Percentiles rank a stretch among this genome's conserved stretches.
These are phyloP conservation scores for Chrysoporthe puriensis DNA, from an alignment of 2,329 filamentous ascomycete species.

Conservation along the genomic window DNA sequence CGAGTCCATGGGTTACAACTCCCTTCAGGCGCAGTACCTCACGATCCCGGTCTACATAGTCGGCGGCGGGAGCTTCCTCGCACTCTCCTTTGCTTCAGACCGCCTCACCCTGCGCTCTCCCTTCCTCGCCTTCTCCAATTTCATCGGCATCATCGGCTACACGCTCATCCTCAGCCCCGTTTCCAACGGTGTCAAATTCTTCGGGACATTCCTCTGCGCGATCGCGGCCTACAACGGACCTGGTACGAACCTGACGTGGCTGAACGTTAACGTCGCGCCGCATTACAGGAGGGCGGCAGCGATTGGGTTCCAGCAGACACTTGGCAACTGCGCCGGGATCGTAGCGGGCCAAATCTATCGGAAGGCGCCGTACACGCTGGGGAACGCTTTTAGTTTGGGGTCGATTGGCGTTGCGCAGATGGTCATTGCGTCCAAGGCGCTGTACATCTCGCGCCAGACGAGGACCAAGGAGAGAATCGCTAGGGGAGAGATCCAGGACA, in stretches of 20 bases:
- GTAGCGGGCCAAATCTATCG: slow-evolving; percentile 45
- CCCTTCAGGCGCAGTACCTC: slow-evolving; percentile 55
- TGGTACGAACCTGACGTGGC: slow-evolving; percentile 52
- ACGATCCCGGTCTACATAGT: slow-evolving; percentile 61
- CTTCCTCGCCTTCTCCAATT: slow-evolving; percentile 61
- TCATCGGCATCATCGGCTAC: slow-evolving; percentile 54
- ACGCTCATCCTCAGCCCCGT: slow-evolving; percentile 52
- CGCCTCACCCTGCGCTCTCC: slow-evolving; percentile 39
- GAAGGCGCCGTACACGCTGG: slow-evolving; percentile 39
- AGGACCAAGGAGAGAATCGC: slow-evolving; percentile 42
- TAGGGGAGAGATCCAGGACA: slow-evolving; percentile 48
- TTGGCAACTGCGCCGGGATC: slow-evolving; percentile 51
- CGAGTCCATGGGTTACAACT: slow-evolving; percentile 53
- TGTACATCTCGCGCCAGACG: slow-evolving; percentile 49
- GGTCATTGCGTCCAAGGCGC: slow-evolving; percentile 43
- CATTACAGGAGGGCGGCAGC: slow-evolving; percentile 51
- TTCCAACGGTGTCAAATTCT: slow-evolving; percentile 53
- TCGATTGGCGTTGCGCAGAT: slow-evolving; percentile 38
- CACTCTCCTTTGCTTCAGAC: slow-evolving; percentile 51
- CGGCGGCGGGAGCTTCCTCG: slow-evolving; percentile 50
- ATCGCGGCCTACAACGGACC: slow-evolving; percentile 51
- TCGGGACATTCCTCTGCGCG: slow-evolving; percentile 53
- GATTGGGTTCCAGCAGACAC: slow-evolving; percentile 49
- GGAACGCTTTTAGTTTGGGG: slow-evolving; percentile 36
- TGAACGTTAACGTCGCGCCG: slow-evolving; percentile 49